These are phyloP conservation scores for Colletotrichum neosansevieriae DNA, from an alignment of 2,329 filamentous ascomycete species.

Conservation along the genomic window DNA sequence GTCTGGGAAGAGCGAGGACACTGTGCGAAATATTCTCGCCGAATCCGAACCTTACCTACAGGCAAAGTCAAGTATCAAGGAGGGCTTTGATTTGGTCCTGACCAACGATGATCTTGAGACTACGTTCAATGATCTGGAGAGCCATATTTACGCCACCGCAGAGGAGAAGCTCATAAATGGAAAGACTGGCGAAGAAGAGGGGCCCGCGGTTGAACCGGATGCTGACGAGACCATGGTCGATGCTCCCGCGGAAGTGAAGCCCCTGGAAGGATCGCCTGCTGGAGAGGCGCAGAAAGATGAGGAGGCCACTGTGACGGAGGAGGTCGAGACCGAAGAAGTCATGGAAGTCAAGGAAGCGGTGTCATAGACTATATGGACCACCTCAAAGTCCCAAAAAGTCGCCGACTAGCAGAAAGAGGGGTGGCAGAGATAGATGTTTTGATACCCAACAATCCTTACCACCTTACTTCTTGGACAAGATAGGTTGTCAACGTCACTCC, in stretches of 20 bases:
- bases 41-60: slow-evolving; percentile 44
- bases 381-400: no score
- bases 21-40: slow-evolving; percentile 44
- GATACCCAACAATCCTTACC: slow-evolving; percentile 23
- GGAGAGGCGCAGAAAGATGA: slow-evolving; percentile 1
- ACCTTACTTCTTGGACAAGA: no score
- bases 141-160: slow-evolving; percentile 23
- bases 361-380: background rate
- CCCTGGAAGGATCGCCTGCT: background rate
- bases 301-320: background rate
- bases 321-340: background rate
- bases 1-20: slow-evolving; percentile 44
- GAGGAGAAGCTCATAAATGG: slow-evolving; percentile 16
- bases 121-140: slow-evolving; percentile 29
- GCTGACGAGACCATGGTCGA: slow-evolving; percentile 31
- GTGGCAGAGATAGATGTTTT: slow-evolving; percentile 16
- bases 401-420: background rate
- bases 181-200: slow-evolving; percentile 4
- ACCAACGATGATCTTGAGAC: slow-evolving; percentile 38
- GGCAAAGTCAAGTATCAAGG: slow-evolving; percentile 35
- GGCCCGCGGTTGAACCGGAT: background rate
- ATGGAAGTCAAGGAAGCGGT: slow-evolving; percentile 3
- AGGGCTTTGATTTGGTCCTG: slow-evolving; percentile 38
- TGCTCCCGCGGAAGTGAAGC: slow-evolving; percentile 3
- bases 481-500: no score